Evolutionary conservation across 2,329 filamentous ascomycete genomes (phyloP), one percentile per base, ranked within the genome.

Genomic region (Hypoxylon sp.): DNA sequence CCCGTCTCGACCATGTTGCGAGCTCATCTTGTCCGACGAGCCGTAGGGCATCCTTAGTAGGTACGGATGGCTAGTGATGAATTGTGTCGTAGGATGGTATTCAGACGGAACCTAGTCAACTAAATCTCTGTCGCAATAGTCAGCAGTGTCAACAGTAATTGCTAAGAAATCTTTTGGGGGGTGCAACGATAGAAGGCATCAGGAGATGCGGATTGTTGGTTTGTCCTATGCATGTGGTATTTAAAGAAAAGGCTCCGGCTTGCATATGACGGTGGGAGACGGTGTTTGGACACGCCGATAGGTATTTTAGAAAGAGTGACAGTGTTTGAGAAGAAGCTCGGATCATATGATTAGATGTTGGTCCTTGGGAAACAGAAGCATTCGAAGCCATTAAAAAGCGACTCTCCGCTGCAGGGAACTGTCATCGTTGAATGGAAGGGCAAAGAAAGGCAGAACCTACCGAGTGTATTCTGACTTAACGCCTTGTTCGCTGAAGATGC

Each of bases 1-100:
- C 7, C 74, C 74, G 44, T 85, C 82, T 32, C 76, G 78, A 47
- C 71, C 67, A 46, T 82, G 78, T 26, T 79, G 74, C 77, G 83
- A 82, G 60, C 37, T 70, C 67, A 71, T 73, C 66, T 65, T 68
- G 51, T 61, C 59, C 6, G 62, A 67, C 20, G 32, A 52, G n/a
- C 54, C 53, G 30, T 50, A 56, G 4, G 58, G 32, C 55, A 64
- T 71, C 58, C 56, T n/a, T 28, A 51, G 15, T 20, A n/a, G 37
- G 17, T 41, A 20, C 6, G n/a, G 13, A 19, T n/a, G 15, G 22
- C 22, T 11, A 22, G 32, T n/a, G 32, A 37, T 37, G 32, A 15
- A 32, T 32, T 13, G 30, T 8, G 30, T 13, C 3, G 30, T 13
- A 32, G 30, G 11, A 13, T 32, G 30, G 30, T 32, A 10, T 15